Base-by-base conservation (phyloP, 108 stramenopile genomes). In the Asterionellopsis glacialis region DNA sequence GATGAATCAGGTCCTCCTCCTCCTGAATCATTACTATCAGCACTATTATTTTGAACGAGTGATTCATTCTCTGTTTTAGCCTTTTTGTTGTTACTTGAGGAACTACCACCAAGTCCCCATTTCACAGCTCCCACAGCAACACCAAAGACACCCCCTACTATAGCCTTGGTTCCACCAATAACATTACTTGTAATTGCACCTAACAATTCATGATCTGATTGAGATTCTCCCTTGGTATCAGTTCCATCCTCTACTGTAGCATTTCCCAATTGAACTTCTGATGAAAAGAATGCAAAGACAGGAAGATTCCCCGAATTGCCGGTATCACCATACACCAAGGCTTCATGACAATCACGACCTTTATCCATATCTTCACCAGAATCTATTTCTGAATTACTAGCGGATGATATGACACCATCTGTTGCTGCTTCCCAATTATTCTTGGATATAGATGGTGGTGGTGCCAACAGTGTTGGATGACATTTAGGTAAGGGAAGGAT, bases 81-180 rank as follows among this genome's bases (percentile, higher is more conserved):
- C 16, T 61, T 45, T 1, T 58, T 45, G n/a, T 26, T 41, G 25
- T 67, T 59, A 14, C 60, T 61, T 2, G 19, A 48, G 47, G 6
- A 7, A 15, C 59, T 54, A 27, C 73, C 70, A 62, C 76, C 69
- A 48, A 75, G 49, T 6, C 77, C 77, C 78, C 78, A 83, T 24
- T 65, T 54, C 18, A 80, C 62, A 28, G 78, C 78, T 0, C 75
- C 82, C 11, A 81, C 41, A 11, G 75, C 80, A 18, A 51, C 54
- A 18, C 76, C 76, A 11, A 77, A 39, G n/a, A 78, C 70, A 18
- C 82, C 82, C 43, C 71, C 68, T 45, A 83, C 68, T 13, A 82
- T 50, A 40, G 75, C 75, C 50, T 73, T 73, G 11, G 81, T 77
- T 2, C 69, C 69, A 23, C 68, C 78, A 5, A 79, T 69, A 14